Evolutionary conservation across 140 eudicot species (phyloP).

Genomic region (Ambrosia hybrid): DNA sequence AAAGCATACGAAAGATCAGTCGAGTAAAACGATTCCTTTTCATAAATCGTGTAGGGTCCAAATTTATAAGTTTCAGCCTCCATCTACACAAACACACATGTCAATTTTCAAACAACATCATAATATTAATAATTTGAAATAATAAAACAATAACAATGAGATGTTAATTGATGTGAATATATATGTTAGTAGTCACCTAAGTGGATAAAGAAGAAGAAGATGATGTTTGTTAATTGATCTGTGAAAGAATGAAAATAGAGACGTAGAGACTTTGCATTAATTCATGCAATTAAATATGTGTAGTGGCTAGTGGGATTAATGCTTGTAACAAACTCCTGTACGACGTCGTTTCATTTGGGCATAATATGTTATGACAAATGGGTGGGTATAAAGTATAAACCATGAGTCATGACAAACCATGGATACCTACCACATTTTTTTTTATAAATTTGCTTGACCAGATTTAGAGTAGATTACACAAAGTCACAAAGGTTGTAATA

Average conservation of each 20-base stretch:
- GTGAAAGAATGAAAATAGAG: no score
- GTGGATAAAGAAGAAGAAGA: neutral
- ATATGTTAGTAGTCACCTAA: neutral
- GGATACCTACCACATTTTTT: neutral
- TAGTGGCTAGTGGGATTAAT: neutral
- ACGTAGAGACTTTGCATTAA: no score
- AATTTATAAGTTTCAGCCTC: conserved; percentile 46
- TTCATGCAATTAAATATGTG: neutral
- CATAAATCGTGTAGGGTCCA: conserved; percentile 72
- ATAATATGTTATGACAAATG: neutral
- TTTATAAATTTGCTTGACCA: no score
- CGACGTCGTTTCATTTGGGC: neutral
- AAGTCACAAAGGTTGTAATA: no score
- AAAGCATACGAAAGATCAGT: conserved; percentile 81
- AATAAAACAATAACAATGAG: neutral
- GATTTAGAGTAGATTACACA: no score
- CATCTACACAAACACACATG: conserved; percentile 41
- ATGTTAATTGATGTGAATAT: neutral
- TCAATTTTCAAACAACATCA: conserved; percentile 1
- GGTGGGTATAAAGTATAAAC: neutral
- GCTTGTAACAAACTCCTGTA: neutral
- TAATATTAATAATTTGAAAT: neutral
- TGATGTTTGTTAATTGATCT: neutral
- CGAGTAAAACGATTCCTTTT: conserved; percentile 67
- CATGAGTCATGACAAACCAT: neutral